These are phyloP conservation scores for Xylaria grammica DNA, from an alignment of 495 filamentous ascomycete genomes.

Conservation along the genomic window DNA sequence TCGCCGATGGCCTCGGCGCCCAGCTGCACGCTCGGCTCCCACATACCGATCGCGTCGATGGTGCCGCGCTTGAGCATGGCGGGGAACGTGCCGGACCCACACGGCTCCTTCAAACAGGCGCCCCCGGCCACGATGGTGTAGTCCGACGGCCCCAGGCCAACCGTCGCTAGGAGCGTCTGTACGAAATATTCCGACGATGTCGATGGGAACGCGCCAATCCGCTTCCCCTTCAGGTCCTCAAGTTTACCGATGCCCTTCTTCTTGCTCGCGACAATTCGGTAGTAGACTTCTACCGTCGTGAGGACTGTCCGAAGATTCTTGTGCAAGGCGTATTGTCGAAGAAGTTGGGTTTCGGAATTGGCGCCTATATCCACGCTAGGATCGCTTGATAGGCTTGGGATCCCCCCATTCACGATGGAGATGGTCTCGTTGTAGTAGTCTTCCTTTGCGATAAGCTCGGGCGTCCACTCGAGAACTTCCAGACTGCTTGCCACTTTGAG, in stretches of 20 bases:
- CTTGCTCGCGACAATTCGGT: slow-evolving; percentile 52
- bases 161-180: slow-evolving; percentile 39
- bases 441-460: slow-evolving; percentile 29
- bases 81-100: slow-evolving; percentile 43
- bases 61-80: slow-evolving; percentile 36
- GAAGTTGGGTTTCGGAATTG: slow-evolving; percentile 54
- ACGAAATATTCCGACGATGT: slow-evolving; percentile 50
- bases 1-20: slow-evolving; percentile 38
- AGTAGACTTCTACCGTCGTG: slow-evolving; percentile 46
- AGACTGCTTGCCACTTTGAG: slow-evolving; percentile 1
- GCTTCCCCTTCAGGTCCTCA: slow-evolving; percentile 50
- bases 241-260: slow-evolving; percentile 36
- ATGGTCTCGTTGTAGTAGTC: slow-evolving; percentile 27
- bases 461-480: slow-evolving; percentile 39
- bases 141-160: slow-evolving; percentile 36
- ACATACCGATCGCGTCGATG: slow-evolving; percentile 51
- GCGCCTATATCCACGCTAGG: slow-evolving; percentile 36
- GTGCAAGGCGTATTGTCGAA: slow-evolving; percentile 44
- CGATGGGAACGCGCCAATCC: slow-evolving; percentile 44
- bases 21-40: slow-evolving; percentile 51
- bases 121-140: slow-evolving; percentile 40
- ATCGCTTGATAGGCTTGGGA: slow-evolving; percentile 39
- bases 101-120: slow-evolving; percentile 46
- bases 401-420: slow-evolving; percentile 35
- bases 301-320: slow-evolving; percentile 49